phyloP scores from a whole-genome alignment of 2,329 filamentous ascomycete species.

The Leptographium radiaticola region DNA sequence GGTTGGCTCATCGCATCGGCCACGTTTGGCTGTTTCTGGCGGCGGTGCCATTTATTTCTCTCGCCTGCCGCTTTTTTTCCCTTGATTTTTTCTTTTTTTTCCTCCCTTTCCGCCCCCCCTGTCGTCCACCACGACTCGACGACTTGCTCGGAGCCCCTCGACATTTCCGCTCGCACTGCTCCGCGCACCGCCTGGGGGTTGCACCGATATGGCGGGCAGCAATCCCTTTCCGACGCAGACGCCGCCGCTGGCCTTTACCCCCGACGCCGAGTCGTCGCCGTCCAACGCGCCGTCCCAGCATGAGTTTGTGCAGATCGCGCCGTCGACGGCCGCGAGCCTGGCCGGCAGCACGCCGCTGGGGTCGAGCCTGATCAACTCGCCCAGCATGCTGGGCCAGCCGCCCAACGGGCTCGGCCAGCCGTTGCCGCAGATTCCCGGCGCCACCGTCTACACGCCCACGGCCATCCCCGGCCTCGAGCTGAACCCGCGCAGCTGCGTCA shows the following conservation, averaged over 20 bases:
- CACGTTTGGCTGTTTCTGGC: neutral
- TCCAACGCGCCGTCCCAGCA: conserved; percentile 1
- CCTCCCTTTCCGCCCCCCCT: neutral
- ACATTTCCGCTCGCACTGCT: neutral
- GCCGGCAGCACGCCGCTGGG: neutral
- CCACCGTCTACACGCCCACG: conserved; percentile 16
- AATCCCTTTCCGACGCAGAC: neutral
- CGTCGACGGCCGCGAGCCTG: neutral
- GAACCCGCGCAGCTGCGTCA: conserved; percentile 34
- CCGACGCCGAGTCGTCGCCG: conserved; percentile 9
- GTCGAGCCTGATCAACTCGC: neutral
- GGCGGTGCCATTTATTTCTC: neutral
- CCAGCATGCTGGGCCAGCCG: neutral
- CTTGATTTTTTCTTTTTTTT: neutral
- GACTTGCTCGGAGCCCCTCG: neutral
- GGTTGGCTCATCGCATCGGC: neutral
- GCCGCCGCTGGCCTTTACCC: conserved; percentile 2
- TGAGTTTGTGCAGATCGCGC: neutral
- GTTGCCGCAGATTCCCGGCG: conserved; percentile 14
- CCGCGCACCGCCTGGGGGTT: neutral
- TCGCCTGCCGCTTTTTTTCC: neutral
- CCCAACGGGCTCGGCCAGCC: conserved; percentile 5
- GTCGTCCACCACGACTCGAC: neutral
- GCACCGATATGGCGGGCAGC: neutral
- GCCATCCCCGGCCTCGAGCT: conserved; percentile 12